Conservation (phyloP, 495 filamentous ascomycete genomes). For the Pyrenopolyporus hunteri region DNA sequence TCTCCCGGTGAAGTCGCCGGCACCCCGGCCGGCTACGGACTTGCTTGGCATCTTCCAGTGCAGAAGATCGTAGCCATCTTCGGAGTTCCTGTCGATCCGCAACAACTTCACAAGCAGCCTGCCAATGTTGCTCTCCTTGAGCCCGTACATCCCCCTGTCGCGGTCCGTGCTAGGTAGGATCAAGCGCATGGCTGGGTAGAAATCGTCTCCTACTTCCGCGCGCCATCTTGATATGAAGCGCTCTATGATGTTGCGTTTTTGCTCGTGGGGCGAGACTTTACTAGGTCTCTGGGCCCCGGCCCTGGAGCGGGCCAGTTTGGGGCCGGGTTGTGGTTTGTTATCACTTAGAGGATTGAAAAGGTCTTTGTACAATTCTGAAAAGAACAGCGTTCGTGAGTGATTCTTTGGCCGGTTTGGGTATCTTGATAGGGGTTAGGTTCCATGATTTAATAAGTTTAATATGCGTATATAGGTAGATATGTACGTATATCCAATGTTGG, state of each 20-base stretch:
- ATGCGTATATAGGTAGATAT: neutral
- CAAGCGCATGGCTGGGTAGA: slow-evolving; percentile 90
- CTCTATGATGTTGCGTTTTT: slow-evolving; percentile 83
- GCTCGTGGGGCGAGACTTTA: slow-evolving; percentile 77
- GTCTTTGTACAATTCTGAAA: slow-evolving; percentile 74
- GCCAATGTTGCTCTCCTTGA: slow-evolving; percentile 91
- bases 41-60: slow-evolving; percentile 94
- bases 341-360: slow-evolving; percentile 89
- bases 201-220: slow-evolving; percentile 83
- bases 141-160: slow-evolving; percentile 89
- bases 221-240: slow-evolving; percentile 90
- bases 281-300: slow-evolving; percentile 62
- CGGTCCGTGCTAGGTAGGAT: slow-evolving; percentile 95
- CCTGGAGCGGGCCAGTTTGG: slow-evolving; percentile 56
- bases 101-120: slow-evolving; percentile 87
- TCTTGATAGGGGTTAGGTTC: slow-evolving; percentile 51
- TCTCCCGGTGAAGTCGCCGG: slow-evolving; percentile 89
- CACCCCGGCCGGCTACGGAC: slow-evolving; percentile 63
- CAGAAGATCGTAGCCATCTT: slow-evolving; percentile 81
- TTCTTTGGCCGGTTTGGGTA: slow-evolving; percentile 88
- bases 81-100: slow-evolving; percentile 90
- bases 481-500: neutral
- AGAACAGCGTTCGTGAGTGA: slow-evolving; percentile 76
- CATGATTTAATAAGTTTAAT: neutral
- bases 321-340: slow-evolving; percentile 76